These are phyloP conservation scores for Hyaloperonospora brassicae DNA, from an alignment of 352 stramenopile species.

Conservation along the genomic window DNA sequence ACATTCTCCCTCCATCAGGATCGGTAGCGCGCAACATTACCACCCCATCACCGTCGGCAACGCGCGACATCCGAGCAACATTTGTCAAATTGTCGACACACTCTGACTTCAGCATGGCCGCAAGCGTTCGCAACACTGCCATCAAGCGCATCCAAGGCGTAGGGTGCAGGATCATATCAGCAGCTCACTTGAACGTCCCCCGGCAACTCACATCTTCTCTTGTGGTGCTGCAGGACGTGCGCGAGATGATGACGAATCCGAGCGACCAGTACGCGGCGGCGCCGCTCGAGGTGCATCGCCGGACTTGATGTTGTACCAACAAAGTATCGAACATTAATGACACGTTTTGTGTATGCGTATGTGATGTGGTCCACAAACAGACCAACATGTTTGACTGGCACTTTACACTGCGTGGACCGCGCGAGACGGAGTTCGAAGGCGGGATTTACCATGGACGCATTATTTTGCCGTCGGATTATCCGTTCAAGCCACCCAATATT, in stretches of 20 bases:
- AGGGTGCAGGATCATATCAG: no score
- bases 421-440: constrained; percentile 93
- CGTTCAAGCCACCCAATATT: constrained; percentile 97
- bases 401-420: constrained; percentile 96
- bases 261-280: constrained; percentile 75
- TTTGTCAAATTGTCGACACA: no score
- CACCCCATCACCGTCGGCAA: no score
- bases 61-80: no score
- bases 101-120: no score
- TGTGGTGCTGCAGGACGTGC: constrained; percentile 49
- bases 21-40: no score
- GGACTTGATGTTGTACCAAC: background rate
- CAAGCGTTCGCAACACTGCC: constrained; percentile 64
- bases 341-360: background rate
- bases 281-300: constrained; percentile 68
- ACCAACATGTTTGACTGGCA: constrained; percentile 92
- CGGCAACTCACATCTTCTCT: no score
- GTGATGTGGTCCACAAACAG: no score
- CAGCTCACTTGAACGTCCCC: no score
- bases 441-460: constrained; percentile 98
- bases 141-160: constrained; percentile 84
- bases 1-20: no score
- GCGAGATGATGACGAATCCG: constrained; percentile 83
- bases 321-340: background rate
- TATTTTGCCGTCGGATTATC: constrained; percentile 90